Conservation (phyloP, 2,329 filamentous ascomycete species). For the Claviceps sorghi region DNA sequence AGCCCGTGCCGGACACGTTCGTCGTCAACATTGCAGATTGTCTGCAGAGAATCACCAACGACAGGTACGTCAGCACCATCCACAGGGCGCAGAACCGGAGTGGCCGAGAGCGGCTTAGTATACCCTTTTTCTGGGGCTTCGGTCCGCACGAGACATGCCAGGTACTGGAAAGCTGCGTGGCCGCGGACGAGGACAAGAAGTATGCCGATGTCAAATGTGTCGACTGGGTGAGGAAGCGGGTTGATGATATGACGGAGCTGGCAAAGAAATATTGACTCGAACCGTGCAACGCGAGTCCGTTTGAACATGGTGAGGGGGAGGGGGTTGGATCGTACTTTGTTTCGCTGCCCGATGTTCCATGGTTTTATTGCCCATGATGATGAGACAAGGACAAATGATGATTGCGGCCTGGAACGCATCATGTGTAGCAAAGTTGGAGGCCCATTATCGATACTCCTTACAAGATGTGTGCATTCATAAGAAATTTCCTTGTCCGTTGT, state of each 20-base stretch:
- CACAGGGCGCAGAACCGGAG: conserved; percentile 30
- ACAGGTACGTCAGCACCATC: conserved; percentile 32
- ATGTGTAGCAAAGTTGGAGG: too few relatives aligned
- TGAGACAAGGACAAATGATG: too few relatives aligned
- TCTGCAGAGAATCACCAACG: conserved; percentile 36
- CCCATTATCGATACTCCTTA: too few relatives aligned
- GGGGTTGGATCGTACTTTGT: not conserved
- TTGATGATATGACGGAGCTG: conserved; percentile 16
- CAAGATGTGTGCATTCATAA: too few relatives aligned
- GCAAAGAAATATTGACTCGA: not conserved
- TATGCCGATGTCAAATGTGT: conserved; percentile 25
- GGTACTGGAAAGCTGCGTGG: conserved; percentile 24
- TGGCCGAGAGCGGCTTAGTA: conserved; percentile 25
- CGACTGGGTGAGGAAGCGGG: conserved; percentile 23
- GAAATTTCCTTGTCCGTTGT: too few relatives aligned
- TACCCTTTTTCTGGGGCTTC: conserved; percentile 33
- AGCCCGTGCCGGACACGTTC: conserved; percentile 26
- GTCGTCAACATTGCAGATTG: conserved; percentile 40
- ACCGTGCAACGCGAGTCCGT: not conserved
- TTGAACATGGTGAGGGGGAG: not conserved
- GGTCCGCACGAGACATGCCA: conserved; percentile 25
- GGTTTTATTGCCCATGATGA: not conserved
- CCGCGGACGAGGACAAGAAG: conserved; percentile 17
- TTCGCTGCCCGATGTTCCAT: not conserved
- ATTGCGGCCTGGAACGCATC: not conserved